Conservation (phyloP, 2,329 filamentous ascomycete species). For the Phyllosticta citrichinensis region DNA sequence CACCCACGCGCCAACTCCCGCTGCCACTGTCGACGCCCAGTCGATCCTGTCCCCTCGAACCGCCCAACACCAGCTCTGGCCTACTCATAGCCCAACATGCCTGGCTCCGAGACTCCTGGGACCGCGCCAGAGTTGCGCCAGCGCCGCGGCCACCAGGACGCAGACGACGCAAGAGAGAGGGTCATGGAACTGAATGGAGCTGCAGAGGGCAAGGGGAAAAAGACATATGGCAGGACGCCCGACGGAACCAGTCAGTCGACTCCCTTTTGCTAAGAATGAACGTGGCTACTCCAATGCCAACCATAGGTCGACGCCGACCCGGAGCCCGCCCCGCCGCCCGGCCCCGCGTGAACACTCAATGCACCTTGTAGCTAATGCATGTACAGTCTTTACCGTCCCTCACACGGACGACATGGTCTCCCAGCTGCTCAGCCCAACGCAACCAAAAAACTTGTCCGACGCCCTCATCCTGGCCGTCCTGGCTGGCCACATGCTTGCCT, state of each 20-base stretch:
- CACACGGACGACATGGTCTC: constrained; percentile 99
- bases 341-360: neutral
- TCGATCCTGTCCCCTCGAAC: neutral
- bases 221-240: constrained; percentile 84
- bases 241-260: constrained; percentile 70
- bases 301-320: neutral
- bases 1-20: neutral
- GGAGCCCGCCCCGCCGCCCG: neutral
- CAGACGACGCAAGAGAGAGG: constrained; percentile 18
- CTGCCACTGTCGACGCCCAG: neutral
- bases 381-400: constrained; percentile 85
- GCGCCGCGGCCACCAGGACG: neutral
- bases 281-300: neutral
- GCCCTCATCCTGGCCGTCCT: constrained; percentile 69
- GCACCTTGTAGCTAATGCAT: neutral
- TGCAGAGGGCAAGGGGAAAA: constrained; percentile 48
- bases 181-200: constrained; percentile 41
- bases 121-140: constrained; percentile 2
- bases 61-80: neutral
- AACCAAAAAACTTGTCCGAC: constrained; percentile 93
- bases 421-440: constrained; percentile 83
- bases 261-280: neutral
- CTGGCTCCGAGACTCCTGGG: constrained; percentile 9
- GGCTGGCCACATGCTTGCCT: constrained; percentile 59
- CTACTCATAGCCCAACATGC: neutral